phyloP scores from a whole-genome alignment of 108 stramenopile genomes.

The Cylindrotheca fusiformis region DNA sequence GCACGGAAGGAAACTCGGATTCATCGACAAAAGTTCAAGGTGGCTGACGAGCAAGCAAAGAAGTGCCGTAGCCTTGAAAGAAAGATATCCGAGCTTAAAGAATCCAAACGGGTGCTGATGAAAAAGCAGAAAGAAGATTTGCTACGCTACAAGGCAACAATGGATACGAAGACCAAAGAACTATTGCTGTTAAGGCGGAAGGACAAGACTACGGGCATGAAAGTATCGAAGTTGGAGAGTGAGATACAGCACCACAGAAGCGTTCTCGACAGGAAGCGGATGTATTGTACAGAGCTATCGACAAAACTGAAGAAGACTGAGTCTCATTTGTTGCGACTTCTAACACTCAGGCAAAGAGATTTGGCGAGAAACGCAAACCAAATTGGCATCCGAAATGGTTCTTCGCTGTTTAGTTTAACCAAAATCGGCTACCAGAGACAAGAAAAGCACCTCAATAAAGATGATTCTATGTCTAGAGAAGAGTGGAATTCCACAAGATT shows the following conservation, averaged over 20 bases:
- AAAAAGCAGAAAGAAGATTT: constrained; percentile 78
- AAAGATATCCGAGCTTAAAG: constrained; percentile 76
- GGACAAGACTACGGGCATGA: constrained; percentile 53
- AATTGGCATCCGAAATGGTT: not conserved
- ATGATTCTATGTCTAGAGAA: constrained; percentile 20
- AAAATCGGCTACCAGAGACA: constrained; percentile 1
- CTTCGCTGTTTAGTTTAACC: not conserved
- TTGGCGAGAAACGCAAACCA: constrained; percentile 12
- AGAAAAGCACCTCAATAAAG: constrained; percentile 2
- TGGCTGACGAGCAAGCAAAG: constrained; percentile 72
- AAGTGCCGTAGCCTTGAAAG: constrained; percentile 70
- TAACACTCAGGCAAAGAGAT: constrained; percentile 62
- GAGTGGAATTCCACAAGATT: constrained; percentile 65
- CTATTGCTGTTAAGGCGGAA: constrained; percentile 69
- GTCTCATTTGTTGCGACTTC: constrained; percentile 69
- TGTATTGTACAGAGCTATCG: constrained; percentile 58
- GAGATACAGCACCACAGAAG: constrained; percentile 67
- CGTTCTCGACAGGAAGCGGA: constrained; percentile 64
- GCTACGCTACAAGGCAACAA: constrained; percentile 58
- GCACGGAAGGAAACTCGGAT: constrained; percentile 66
- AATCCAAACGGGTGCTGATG: constrained; percentile 56
- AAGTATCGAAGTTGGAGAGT: constrained; percentile 64
- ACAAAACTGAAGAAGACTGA: constrained; percentile 84
- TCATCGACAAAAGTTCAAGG: constrained; percentile 73
- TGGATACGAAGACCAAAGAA: constrained; percentile 74